These are phyloP conservation scores for Tephrocybe sp. DNA, from an alignment of 768 basidiomycete species.

Conservation along the genomic window DNA sequence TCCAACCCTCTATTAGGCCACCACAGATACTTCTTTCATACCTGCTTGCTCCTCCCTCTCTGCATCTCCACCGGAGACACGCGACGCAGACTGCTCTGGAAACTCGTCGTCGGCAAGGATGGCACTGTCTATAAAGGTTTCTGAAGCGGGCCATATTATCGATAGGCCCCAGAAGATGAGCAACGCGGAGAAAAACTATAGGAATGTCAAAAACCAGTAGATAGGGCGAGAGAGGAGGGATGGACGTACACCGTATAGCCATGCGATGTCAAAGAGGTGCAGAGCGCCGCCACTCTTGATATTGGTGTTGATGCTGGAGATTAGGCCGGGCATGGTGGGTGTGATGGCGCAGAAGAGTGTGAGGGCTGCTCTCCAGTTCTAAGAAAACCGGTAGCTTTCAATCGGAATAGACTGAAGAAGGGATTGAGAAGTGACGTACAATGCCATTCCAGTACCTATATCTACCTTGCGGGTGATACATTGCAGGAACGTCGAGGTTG, in stretches of 20 bases:
- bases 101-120: constrained; percentile 35
- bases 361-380: constrained; percentile 83
- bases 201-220: background rate
- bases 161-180: constrained; percentile 38
- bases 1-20: too few relatives aligned
- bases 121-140: constrained; percentile 39
- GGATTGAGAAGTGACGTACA: constrained; percentile 39
- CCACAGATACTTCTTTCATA: too few relatives aligned
- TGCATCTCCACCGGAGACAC: too few relatives aligned
- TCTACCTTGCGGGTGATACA: constrained; percentile 79
- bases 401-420: background rate
- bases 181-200: constrained; percentile 38
- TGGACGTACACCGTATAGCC: constrained; percentile 68
- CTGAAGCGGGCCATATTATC: constrained; percentile 37
- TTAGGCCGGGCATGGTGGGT: constrained; percentile 76
- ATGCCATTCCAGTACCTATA: constrained; percentile 79
- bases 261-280: constrained; percentile 69
- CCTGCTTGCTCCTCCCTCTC: too few relatives aligned
- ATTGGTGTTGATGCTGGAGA: constrained; percentile 67
- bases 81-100: too few relatives aligned
- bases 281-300: constrained; percentile 60
- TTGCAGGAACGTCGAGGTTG: constrained; percentile 77
- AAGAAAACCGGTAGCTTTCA: background rate
- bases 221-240: background rate
- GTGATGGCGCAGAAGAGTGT: constrained; percentile 68